Evolutionary conservation across 1,139 yeast species (phyloP).

Genomic region (Pichiaceae sp.): DNA sequence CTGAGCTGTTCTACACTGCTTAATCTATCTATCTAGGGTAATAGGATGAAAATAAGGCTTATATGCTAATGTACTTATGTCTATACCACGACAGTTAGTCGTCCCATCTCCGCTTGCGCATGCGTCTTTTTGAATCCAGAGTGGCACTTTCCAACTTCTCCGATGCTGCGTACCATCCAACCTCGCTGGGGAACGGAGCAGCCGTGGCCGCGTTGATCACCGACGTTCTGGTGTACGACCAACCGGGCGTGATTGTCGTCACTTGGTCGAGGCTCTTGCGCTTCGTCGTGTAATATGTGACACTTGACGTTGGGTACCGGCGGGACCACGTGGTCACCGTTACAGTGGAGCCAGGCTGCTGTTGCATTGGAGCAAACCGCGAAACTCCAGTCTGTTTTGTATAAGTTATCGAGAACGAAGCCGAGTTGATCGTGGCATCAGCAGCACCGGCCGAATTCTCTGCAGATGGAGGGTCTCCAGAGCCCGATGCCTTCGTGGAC

Average conservation of each 20-base stretch:
- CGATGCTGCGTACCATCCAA: slow-evolving; percentile 39
- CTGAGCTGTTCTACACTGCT: slow-evolving; percentile 20
- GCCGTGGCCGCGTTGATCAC: slow-evolving; percentile 58
- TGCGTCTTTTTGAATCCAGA: slow-evolving; percentile 14
- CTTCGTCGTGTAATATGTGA: slow-evolving; percentile 44
- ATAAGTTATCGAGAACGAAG: slow-evolving; percentile 49
- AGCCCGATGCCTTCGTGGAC: slow-evolving; percentile 28
- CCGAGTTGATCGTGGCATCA: slow-evolving; percentile 21
- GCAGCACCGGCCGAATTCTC: slow-evolving; percentile 25
- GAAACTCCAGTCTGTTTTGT: slow-evolving; percentile 66
- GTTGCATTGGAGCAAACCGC: slow-evolving; percentile 86
- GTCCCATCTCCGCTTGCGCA: slow-evolving; percentile 26
- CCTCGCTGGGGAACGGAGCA: slow-evolving; percentile 56
- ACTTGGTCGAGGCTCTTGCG: slow-evolving; percentile 35
- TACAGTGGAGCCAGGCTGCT: slow-evolving; percentile 66
- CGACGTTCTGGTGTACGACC: slow-evolving; percentile 67
- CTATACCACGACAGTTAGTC: slow-evolving; percentile 8
- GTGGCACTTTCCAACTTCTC: slow-evolving; percentile 23
- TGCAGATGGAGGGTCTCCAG: slow-evolving; percentile 38
- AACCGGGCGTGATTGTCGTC: slow-evolving; percentile 73
- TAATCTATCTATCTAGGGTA: background rate
- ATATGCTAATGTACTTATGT: background rate
- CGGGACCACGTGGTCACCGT: slow-evolving; percentile 61
- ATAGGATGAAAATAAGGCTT: background rate
- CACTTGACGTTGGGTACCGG: slow-evolving; percentile 58